These are phyloP conservation scores for Sanghuangporus baumii DNA, from an alignment of 1,284 basidiomycete genomes.

Conservation along the genomic window DNA sequence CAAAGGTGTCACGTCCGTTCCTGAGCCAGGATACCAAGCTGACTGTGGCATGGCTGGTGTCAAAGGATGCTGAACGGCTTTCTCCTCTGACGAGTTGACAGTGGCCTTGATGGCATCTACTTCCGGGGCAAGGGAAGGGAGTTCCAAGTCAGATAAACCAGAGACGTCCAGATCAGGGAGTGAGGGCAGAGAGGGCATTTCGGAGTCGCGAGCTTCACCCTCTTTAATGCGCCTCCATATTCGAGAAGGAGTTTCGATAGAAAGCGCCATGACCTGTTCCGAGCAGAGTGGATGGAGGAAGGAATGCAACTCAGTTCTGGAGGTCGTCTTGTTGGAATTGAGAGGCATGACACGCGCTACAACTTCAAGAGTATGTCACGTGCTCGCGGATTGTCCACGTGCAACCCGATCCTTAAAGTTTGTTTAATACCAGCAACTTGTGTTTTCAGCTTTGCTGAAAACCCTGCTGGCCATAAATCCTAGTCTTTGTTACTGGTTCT, in stretches of 20 bases:
- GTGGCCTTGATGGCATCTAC: neutral
- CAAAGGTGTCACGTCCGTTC: neutral
- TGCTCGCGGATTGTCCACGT: neutral
- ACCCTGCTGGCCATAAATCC: no score
- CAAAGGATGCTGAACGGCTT: neutral
- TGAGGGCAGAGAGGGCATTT: conserved; percentile 75
- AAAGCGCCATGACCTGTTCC: conserved; percentile 32
- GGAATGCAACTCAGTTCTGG: neutral
- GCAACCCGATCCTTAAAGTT: no score
- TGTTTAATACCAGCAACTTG: no score
- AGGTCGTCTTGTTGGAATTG: neutral
- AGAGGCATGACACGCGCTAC: no score
- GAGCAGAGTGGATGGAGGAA: neutral
- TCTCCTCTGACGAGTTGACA: neutral
- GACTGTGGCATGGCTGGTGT: neutral
- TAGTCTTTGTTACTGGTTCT: no score
- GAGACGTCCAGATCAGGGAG: conserved; percentile 65
- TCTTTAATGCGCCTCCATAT: conserved; percentile 75
- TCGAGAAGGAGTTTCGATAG: conserved; percentile 71
- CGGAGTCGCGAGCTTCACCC: conserved; percentile 45
- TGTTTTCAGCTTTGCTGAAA: no score
- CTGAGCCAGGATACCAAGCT: neutral
- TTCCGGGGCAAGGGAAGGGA: neutral
- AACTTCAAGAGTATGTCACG: neutral
- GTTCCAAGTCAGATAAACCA: conserved; percentile 22